Conservation (phyloP, 768 basidiomycete genomes). For the Lactarius trivialis region DNA sequence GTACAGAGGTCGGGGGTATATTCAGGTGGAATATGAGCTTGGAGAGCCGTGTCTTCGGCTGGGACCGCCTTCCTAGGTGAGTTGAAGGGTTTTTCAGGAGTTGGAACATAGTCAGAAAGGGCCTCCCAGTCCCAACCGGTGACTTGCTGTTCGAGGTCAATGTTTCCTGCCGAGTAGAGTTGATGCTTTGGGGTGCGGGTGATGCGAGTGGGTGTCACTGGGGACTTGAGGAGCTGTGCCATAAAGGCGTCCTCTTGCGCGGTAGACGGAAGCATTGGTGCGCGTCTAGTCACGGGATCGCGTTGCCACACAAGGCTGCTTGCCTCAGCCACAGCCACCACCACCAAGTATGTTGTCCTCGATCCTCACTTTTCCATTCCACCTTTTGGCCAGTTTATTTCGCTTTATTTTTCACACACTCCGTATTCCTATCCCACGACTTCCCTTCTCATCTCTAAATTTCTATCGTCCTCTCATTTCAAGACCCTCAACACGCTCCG, state of each 20-base stretch:
- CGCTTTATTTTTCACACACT: slow-evolving; percentile 62
- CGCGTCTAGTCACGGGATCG: slow-evolving; percentile 17
- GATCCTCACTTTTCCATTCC: slow-evolving; percentile 53
- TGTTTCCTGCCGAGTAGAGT: slow-evolving; percentile 9
- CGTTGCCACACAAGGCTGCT: slow-evolving; percentile 8
- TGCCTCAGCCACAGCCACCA: too few relatives aligned
- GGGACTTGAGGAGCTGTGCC: slow-evolving; percentile 38
- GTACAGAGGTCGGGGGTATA: slow-evolving; percentile 17
- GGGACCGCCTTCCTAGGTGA: not conserved
- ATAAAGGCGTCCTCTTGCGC: slow-evolving; percentile 57
- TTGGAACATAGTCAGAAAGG: slow-evolving; percentile 23
- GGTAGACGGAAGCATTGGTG: slow-evolving; percentile 25
- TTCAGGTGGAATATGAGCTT: not conserved
- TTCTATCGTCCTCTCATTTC: slow-evolving; percentile 37
- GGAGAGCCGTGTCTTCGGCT: not conserved
- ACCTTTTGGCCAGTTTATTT: slow-evolving; percentile 51
- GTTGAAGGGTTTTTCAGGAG: slow-evolving; percentile 15
- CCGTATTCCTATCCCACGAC: slow-evolving; percentile 54
- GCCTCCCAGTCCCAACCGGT: slow-evolving; percentile 23
- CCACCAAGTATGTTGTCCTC: slow-evolving; percentile 23
- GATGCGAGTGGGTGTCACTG: slow-evolving; percentile 24
- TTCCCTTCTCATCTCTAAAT: slow-evolving; percentile 43
- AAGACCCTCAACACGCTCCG: slow-evolving; percentile 30
- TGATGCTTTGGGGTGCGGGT: not conserved
- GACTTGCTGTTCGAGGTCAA: slow-evolving; percentile 11